Base-by-base conservation (phyloP, 768 basidiomycete species). In the Termitomyces sp. region DNA sequence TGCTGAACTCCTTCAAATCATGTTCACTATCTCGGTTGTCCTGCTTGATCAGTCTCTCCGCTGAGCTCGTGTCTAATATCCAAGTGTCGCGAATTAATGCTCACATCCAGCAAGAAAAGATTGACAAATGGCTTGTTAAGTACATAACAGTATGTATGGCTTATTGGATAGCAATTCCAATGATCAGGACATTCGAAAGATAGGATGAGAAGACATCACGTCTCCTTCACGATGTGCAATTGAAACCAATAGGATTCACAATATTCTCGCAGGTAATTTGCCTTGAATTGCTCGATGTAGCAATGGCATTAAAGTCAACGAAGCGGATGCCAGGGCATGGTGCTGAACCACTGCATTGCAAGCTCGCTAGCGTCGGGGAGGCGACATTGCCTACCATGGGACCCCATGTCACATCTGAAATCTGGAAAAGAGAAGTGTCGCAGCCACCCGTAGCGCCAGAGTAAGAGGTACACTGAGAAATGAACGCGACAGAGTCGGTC, bases 341-440 rank as follows among this genome's bases (percentile, higher is more conserved):
- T 12, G 67, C 71, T 3, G 70, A 67, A n/a, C 69, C 74, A 44
- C 75, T 75, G 64, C 75, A 76, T 57, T 73, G 67, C 35, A 76
- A 44, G 28, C 58, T 63, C 33, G 72, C 73, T 7, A 75, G 54
- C 5, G 64, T 68, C 4, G 60, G 62, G 1, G 69, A 64, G 3
- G 61, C 58, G 8, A 71, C 61, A 35, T 68, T 72, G 24, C 71
- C 74, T 1, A 62, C 60, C 59, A 69, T 66, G 5, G 65, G 68
- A 4, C 67, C 71, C 74, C 74, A 74, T 24, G 70, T 71, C 20
- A 76, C 63, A 55, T 75, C 67, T 13, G 71, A 71, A 22, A 76
- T 66, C 60, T 74, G 72, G 64, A 76, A 70, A n/a, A 67, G 69
- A 2, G 71, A 73, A 4, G 74, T 73, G 61, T 75, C 72, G 61